A percentile compares a stretch with the other conserved stretches of the same genome.
phyloP scores from a whole-genome alignment of 345 rosid species.

The Trapa incisa region DNA sequence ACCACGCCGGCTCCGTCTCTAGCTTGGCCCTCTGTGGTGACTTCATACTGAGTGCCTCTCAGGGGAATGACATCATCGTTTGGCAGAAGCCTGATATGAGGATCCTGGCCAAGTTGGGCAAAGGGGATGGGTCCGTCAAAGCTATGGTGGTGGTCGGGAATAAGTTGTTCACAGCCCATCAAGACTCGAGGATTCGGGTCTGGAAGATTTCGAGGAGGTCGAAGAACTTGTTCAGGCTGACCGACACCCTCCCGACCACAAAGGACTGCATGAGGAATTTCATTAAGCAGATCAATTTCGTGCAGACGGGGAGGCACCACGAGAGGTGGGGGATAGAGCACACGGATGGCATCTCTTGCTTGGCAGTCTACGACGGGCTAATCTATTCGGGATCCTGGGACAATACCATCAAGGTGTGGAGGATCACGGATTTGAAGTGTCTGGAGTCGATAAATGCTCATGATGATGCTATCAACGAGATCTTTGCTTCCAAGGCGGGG shows the following conservation, averaged over 20 bases:
- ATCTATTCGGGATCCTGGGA: slow-evolving; percentile 95
- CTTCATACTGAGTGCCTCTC: slow-evolving; percentile 76
- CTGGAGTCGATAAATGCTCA: slow-evolving; percentile 87
- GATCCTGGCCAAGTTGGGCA: slow-evolving; percentile 75
- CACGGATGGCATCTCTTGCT: slow-evolving; percentile 79
- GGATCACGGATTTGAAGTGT: slow-evolving; percentile 67
- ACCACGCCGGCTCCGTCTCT: slow-evolving; percentile 70
- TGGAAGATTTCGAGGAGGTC: slow-evolving; percentile 76
- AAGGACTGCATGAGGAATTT: slow-evolving; percentile 66
- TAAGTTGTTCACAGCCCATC: slow-evolving; percentile 81
- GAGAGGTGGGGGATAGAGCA: slow-evolving; percentile 73
- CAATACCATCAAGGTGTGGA: slow-evolving; percentile 88
- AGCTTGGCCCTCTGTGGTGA: slow-evolving; percentile 80
- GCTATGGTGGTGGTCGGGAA: slow-evolving; percentile 56
- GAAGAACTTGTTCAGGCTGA: slow-evolving; percentile 52
- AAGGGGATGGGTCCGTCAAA: slow-evolving; percentile 84
- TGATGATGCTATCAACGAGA: slow-evolving; percentile 67
- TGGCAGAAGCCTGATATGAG: slow-evolving; percentile 96
- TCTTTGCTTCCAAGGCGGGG: slow-evolving; percentile 42
- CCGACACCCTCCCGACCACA: slow-evolving; percentile 72
- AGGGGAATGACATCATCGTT: slow-evolving; percentile 84
- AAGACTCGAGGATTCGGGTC: slow-evolving; percentile 74
- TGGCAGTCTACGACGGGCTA: slow-evolving; percentile 45
- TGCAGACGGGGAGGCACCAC: slow-evolving; percentile 56
- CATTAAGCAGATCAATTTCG: slow-evolving; percentile 74